Conservation (phyloP, 2,329 filamentous ascomycete species). For the Aspergillus bombycis region DNA sequence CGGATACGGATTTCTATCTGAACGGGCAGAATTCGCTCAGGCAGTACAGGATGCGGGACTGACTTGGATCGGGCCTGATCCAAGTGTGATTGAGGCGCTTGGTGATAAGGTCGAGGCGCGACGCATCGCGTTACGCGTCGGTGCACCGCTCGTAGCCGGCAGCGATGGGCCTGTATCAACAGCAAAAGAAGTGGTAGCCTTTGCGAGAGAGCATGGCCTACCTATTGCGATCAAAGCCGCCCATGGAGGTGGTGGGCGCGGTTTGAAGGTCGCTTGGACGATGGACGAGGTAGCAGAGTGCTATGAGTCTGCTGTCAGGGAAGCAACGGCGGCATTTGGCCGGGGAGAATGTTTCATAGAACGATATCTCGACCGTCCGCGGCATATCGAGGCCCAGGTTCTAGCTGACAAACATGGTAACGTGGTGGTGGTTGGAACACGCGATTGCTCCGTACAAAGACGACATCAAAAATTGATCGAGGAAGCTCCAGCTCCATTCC, state of each 20-base stretch:
- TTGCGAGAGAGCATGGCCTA: neutral
- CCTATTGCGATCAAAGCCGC: neutral
- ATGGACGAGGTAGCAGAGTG: neutral
- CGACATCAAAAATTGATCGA: neutral
- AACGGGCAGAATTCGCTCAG: neutral
- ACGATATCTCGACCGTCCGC: neutral
- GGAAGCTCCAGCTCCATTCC: neutral
- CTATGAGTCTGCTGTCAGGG: neutral
- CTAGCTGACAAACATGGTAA: neutral
- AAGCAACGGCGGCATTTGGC: neutral
- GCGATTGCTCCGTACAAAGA: neutral
- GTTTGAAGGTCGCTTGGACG: neutral
- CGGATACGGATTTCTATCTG: neutral
- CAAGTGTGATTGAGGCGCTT: neutral
- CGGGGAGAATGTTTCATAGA: neutral
- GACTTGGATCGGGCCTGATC: neutral
- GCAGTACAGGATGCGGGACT: neutral
- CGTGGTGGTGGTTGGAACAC: neutral
- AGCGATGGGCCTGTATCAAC: neutral
- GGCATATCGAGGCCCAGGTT: neutral
- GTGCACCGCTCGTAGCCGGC: neutral
- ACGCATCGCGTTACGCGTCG: neutral
- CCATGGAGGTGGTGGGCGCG: neutral
- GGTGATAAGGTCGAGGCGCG: neutral
- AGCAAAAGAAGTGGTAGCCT: neutral